Percentiles rank a stretch among this genome's conserved stretches.
Evolutionary conservation across 768 basidiomycete species (phyloP).

Genomic region (Lyophyllum semitale): DNA sequence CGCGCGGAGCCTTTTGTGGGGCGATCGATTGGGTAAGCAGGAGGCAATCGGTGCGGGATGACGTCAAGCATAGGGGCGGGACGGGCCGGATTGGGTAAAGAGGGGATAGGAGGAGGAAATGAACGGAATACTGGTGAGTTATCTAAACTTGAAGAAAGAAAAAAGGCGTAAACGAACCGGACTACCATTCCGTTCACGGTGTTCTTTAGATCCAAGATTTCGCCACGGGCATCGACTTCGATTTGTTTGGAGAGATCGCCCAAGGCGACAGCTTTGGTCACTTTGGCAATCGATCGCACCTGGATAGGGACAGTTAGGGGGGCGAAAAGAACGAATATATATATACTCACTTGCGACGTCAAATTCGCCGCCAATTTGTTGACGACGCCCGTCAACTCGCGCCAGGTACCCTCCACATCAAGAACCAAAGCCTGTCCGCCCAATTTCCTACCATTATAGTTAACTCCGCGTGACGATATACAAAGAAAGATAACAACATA

Average conservation of each 20-base stretch:
- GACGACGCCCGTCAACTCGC: conserved; percentile 79
- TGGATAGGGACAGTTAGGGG: conserved; percentile 6
- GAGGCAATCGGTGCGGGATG: too few species aligned
- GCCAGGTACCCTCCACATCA: conserved; percentile 91
- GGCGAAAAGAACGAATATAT: not conserved
- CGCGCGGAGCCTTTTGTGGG: conserved; percentile 59
- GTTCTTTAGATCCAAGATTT: conserved; percentile 82
- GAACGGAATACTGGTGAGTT: too few species aligned
- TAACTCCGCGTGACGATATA: not conserved
- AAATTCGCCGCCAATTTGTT: conserved; percentile 82
- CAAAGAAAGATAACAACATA: conserved; percentile 20
- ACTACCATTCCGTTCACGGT: conserved; percentile 64
- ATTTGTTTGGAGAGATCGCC: conserved; percentile 91
- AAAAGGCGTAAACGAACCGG: conserved; percentile 27
- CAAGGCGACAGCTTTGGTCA: conserved; percentile 91
- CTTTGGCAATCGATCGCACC: conserved; percentile 87
- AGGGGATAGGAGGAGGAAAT: too few species aligned
- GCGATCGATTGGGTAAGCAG: too few species aligned
- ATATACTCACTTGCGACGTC: conserved; percentile 62
- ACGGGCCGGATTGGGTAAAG: too few species aligned
- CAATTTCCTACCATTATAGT: conserved; percentile 62
- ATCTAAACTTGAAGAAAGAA: conserved; percentile 39
- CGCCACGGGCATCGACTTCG: conserved; percentile 87
- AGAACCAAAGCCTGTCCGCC: conserved; percentile 86
- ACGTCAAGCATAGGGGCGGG: too few species aligned